Conservation (phyloP, 2,329 filamentous ascomycete species). For the Sporothrix pseudoabietina region DNA sequence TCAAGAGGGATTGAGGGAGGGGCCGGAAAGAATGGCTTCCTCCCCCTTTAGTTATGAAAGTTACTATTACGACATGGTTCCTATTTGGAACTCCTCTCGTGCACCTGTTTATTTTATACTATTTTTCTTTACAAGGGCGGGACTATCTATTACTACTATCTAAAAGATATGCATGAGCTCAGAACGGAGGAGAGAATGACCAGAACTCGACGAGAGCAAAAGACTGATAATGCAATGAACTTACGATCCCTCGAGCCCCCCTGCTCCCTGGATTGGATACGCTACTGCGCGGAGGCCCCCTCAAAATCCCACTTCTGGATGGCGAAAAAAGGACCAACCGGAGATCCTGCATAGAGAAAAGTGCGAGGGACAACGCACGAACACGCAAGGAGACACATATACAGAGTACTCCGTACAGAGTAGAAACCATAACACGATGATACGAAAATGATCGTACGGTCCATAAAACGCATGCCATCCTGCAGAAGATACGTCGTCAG, state of each 20-base stretch:
- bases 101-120: background rate
- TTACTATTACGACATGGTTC: background rate
- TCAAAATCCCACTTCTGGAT: background rate
- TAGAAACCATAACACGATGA: background rate
- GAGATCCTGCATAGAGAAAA: background rate
- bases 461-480: background rate
- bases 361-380: background rate
- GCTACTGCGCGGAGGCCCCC: slow-evolving; percentile 7
- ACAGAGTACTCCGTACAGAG: background rate
- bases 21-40: background rate
- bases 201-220: background rate
- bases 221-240: slow-evolving; percentile 19
- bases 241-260: slow-evolving; percentile 15
- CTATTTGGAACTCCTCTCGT: background rate
- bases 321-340: background rate
- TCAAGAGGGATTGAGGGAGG: background rate
- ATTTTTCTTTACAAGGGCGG: background rate
- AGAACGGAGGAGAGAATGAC: background rate
- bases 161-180: background rate
- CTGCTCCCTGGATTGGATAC: slow-evolving; percentile 4
- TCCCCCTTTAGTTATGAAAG: background rate
- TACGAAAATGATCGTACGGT: background rate
- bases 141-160: background rate
- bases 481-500: background rate
- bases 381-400: background rate